phyloP scores from a whole-genome alignment of 78 protist genomes.

The Speleostelium caveatum region DNA sequence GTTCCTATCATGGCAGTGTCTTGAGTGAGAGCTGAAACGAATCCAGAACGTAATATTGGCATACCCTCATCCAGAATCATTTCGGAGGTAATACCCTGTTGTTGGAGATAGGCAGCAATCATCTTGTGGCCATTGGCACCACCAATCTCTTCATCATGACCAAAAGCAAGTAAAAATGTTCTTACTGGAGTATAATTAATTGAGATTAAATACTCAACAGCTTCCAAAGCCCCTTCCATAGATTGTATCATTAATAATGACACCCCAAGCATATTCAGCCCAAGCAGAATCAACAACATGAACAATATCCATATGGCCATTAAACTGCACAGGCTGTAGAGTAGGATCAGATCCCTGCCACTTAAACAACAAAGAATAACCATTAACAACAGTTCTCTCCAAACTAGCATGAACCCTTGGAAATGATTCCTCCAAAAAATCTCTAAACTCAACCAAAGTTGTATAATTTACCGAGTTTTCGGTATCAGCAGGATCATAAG shows the following conservation, averaged over 20 bases:
- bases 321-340: conserved; percentile 24
- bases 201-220: conserved; percentile 17
- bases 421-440: conserved; percentile 1
- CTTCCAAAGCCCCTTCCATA: conserved; percentile 63
- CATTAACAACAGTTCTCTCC: neutral
- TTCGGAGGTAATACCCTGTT: neutral
- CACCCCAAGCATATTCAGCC: conserved; percentile 26
- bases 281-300: conserved; percentile 14
- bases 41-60: conserved; percentile 15
- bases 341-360: conserved; percentile 31
- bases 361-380: conserved; percentile 17
- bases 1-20: conserved; percentile 20
- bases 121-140: conserved; percentile 21
- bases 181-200: conserved; percentile 23
- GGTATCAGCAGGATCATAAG: conserved; percentile 8
- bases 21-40: neutral
- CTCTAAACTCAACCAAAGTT: neutral
- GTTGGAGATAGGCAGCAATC: conserved; percentile 1
- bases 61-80: conserved; percentile 41
- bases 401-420: conserved; percentile 33
- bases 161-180: conserved; percentile 33
- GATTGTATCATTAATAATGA: conserved; percentile 13
- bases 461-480: neutral
- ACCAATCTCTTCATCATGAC: no score
- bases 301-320: conserved; percentile 60